Evolutionary conservation across 371 early-diverging fungal genomes (phyloP).

Genomic region (Apophysomyces elegans): DNA sequence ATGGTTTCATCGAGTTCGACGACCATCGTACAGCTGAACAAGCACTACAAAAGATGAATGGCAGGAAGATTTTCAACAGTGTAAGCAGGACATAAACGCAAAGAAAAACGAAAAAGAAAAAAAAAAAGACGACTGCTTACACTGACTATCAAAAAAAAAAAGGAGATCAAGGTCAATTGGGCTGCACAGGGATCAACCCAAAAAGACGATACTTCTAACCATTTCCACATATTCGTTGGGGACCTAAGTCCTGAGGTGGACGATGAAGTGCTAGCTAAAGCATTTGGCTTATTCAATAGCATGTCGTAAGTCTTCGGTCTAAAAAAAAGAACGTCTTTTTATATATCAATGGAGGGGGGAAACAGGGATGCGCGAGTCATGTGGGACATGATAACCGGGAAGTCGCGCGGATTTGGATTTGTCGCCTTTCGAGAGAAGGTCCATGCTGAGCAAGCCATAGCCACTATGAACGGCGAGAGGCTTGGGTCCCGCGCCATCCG

Average conservation of each 20-base stretch:
- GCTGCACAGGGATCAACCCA: slow-evolving; percentile 43
- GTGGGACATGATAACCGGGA: slow-evolving; percentile 78
- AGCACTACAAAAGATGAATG: slow-evolving; percentile 80
- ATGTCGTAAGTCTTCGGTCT: slow-evolving; percentile 58
- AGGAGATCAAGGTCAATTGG: slow-evolving; percentile 61
- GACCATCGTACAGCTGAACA: slow-evolving; percentile 75
- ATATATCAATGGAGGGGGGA: slow-evolving; percentile 6
- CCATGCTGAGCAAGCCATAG: slow-evolving; percentile 81
- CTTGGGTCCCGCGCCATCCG: slow-evolving; percentile 66
- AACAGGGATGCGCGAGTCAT: slow-evolving; percentile 65
- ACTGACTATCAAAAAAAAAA: not conserved
- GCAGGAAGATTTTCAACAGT: slow-evolving; percentile 66
- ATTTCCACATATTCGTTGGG: slow-evolving; percentile 85
- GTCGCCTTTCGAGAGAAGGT: slow-evolving; percentile 80
- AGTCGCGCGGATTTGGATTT: slow-evolving; percentile 85
- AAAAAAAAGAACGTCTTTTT: not conserved
- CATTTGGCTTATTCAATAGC: slow-evolving; percentile 67
- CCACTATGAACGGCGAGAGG: slow-evolving; percentile 87
- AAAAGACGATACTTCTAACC: slow-evolving; percentile 68
- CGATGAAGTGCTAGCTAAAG: slow-evolving; percentile 69
- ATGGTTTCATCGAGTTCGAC: slow-evolving; percentile 90
- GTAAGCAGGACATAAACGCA: slow-evolving; percentile 29
- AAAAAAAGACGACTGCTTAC: not conserved
- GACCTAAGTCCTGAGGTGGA: slow-evolving; percentile 87
- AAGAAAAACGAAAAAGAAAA: not conserved